A percentile compares a stretch with the other conserved stretches of the same genome.
Conservation (phyloP, 2,329 filamentous ascomycete genomes). For the Venturiaceae sp. region DNA sequence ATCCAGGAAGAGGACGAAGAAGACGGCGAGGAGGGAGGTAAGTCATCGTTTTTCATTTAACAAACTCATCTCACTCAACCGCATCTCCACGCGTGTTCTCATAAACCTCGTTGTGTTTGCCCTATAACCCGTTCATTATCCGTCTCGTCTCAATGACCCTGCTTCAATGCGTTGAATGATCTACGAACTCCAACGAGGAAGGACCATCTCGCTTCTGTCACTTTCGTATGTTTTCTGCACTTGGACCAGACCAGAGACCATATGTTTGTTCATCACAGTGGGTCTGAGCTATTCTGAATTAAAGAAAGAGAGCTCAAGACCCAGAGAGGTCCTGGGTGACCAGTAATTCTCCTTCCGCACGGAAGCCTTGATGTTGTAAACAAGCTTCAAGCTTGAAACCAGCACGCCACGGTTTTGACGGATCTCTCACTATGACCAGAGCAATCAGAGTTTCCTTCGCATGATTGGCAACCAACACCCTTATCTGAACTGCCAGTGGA, state of each 20-base stretch:
- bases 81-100: neutral
- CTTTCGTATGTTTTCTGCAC: neutral
- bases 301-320: neutral
- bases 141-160: neutral
- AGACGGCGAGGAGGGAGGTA: conserved; percentile 48
- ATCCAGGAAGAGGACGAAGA: conserved; percentile 18
- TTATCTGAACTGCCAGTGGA: neutral
- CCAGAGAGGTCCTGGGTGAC: neutral
- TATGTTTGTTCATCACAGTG: neutral
- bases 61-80: neutral
- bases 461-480: neutral
- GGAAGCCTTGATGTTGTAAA: too few species aligned
- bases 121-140: neutral
- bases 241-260: too few species aligned
- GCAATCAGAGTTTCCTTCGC: neutral
- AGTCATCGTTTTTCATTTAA: conserved; percentile 29
- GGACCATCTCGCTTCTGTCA: neutral
- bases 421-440: neutral
- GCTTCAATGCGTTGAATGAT: neutral
- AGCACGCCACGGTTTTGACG: neutral
- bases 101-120: neutral
- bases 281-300: neutral
- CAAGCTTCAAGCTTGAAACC: neutral
- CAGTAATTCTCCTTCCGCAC: neutral
- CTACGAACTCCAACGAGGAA: neutral